Percentiles rank a stretch among this genome's conserved stretches.
phyloP scores from a whole-genome alignment of 768 basidiomycete species.

The Naganishia vaughanmartiniae region DNA sequence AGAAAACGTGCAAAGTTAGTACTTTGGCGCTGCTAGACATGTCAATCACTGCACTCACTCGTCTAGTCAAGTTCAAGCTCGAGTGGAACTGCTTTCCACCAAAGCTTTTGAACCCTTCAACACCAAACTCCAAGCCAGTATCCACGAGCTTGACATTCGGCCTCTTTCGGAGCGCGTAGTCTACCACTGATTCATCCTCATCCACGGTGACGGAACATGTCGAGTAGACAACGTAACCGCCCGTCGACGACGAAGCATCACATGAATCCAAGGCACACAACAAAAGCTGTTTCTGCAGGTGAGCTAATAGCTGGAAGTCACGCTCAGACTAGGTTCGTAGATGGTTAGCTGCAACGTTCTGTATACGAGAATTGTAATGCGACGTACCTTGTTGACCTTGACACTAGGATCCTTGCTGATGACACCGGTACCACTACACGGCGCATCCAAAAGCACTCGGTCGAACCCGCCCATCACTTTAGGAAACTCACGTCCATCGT shows the following conservation, averaged over 20 bases:
- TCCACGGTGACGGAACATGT: constrained; percentile 98
- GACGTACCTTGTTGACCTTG: constrained; percentile 89
- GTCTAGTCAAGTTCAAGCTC: constrained; percentile 72
- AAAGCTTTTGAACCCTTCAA: constrained; percentile 83
- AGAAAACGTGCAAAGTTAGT: not conserved
- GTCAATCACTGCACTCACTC: constrained; percentile 52
- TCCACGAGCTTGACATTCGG: constrained; percentile 89
- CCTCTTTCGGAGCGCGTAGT: constrained; percentile 92
- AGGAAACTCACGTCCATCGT: constrained; percentile 96
- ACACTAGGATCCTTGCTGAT: constrained; percentile 97
- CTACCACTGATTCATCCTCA: constrained; percentile 96
- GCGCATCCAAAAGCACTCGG: constrained; percentile 92
- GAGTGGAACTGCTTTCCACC: constrained; percentile 85
- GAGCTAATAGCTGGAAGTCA: constrained; percentile 92
- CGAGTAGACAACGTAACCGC: constrained; percentile 93
- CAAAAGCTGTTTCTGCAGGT: constrained; percentile 96
- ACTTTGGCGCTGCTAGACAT: not conserved
- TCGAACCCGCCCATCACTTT: constrained; percentile 99
- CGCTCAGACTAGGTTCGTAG: constrained; percentile 68
- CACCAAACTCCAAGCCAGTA: constrained; percentile 87
- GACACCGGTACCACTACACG: constrained; percentile 96
- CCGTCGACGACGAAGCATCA: constrained; percentile 80
- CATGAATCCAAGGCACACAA: constrained; percentile 97
- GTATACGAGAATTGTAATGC: not conserved
- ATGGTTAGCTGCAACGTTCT: not conserved